Evolutionary conservation across 768 basidiomycete species (phyloP), one percentile per base, ranked within the genome.

Genomic region (Mycena kentingensis): DNA sequence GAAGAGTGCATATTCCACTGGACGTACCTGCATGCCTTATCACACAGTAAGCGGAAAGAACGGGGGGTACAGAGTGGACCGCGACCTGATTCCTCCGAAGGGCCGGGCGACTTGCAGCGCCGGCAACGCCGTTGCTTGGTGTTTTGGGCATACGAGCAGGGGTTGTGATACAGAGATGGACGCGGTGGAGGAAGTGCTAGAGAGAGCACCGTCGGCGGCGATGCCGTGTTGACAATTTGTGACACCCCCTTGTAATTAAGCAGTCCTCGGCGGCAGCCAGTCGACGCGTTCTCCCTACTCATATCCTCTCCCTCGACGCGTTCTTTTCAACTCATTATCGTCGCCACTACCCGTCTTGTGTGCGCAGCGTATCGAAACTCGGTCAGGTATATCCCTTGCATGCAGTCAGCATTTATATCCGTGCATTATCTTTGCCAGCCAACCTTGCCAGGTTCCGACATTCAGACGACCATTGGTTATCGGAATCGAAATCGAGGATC

Each of bases 391-490:
- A 94, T 92, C 1, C 93, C 90, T 81, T 29, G n/a, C 15, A 16
- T 32, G 15, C 28, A 19, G 37, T 21, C 52, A 29, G 54, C 16
- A 51, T 18, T 16, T 43, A 42, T 10, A 27, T 29, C 31, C 12
- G 19, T 18, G 35, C 6, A 51, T 50, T 45, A 42, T 2, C 42
- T 32, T 16, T 21, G 37, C 19, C n/a, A 21, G 62, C 68, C 43
- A 29, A 82, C 91, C 93, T 79, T 97, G 94, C 94, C 94, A 97
- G 21, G 90, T 94, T 11, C 94, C 94, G 44, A 97, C 72, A 56
- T 87, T 90, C 58, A 96, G 72, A 41, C 76, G 72, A 5, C 83
- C 90, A 52, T 87, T 78, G 2, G 88, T 88, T 60, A 98, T 91
- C 3, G 94, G 94, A 34, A 98, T 65, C 12, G 85, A 83, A 52